Conservation (phyloP, 169 alveolate genomes). For the Haemoproteus tartakovskyi region DNA sequence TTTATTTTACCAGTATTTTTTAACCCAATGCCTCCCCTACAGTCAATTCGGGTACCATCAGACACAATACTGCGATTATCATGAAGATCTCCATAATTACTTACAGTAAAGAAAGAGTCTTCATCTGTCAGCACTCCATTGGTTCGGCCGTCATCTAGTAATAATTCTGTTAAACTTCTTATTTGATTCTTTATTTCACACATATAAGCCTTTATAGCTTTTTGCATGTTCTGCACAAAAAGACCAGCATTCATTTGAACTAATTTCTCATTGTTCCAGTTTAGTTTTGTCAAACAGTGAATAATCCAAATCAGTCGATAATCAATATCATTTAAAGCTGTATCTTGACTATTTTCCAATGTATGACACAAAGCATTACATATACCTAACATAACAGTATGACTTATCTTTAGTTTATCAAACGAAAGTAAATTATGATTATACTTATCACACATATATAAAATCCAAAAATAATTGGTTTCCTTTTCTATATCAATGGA, state of each 20-base stretch:
- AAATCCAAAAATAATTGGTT: constrained; percentile 36
- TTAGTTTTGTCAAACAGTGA: constrained; percentile 16
- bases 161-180: too few species aligned
- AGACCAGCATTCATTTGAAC: constrained; percentile 30
- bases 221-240: constrained; percentile 50
- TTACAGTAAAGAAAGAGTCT: too few species aligned
- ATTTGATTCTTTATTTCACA: too few species aligned
- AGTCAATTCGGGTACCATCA: too few species aligned
- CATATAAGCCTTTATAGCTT: too few species aligned
- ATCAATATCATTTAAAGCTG: constrained; percentile 14
- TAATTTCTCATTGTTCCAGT: constrained; percentile 18
- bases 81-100: too few species aligned
- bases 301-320: constrained; percentile 34
- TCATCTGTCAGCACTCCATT: too few species aligned
- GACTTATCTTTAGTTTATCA: constrained; percentile 18
- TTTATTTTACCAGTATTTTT: too few species aligned
- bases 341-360: background rate
- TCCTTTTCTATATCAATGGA: constrained; percentile 54
- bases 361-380: constrained; percentile 53
- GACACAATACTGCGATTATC: too few species aligned
- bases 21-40: too few species aligned
- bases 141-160: too few species aligned
- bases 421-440: background rate
- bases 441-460: constrained; percentile 32
- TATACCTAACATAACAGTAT: constrained; percentile 44